Base-by-base conservation (phyloP, 2,329 filamentous ascomycete species). In the Hymenoscyphus repandus region DNA sequence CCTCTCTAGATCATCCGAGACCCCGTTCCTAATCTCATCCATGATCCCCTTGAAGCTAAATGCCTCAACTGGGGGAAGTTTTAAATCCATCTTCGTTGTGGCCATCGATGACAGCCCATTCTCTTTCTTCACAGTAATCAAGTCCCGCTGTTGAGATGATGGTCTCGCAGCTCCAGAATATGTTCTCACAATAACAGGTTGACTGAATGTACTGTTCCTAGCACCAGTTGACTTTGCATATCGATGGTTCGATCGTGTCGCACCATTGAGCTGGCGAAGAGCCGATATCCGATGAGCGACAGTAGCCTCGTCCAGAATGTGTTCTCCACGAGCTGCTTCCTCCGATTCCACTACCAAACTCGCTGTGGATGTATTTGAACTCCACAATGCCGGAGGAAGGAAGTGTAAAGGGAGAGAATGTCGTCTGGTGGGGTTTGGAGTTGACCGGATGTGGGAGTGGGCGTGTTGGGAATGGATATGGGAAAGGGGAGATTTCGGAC, bases 11-110 rank as follows among this genome's bases (percentile, higher is more conserved):
- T 83, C 79, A 11, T 79, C 71, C 46, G 73, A 72, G 52, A 84
- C 79, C 6, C 62, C 63, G 45, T 70, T 69, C 45, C 72, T 69
- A 43, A 80, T 71, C 51, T 78, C 76, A 46, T 75, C 74, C 72
- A 85, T 76, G 61, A 85, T 82, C 55, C 76, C 79, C 63, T 80
- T 83, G 69, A 84, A 84, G 47, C 74, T 80, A 58, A 84, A 85
- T 11, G 80, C 81, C 55, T 83, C 80, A 13, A 83, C 66, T 0
- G 81, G 79, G 0, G 82, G 82, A 11, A 85, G 71, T 59, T 75
- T 77, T 12, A 74, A 46, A 48, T 68, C 63, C 56, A 59, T 62
- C 34, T 60, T 64, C 5, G 51, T 52, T 22, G 51, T 46, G 20
- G 45, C 42, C 53, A 62, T 57, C 2, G 53, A 51, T 3, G 59